Evolutionary conservation across 306 rosid genomes (phyloP).

Genomic region (Astragalus glycyphyllos): DNA sequence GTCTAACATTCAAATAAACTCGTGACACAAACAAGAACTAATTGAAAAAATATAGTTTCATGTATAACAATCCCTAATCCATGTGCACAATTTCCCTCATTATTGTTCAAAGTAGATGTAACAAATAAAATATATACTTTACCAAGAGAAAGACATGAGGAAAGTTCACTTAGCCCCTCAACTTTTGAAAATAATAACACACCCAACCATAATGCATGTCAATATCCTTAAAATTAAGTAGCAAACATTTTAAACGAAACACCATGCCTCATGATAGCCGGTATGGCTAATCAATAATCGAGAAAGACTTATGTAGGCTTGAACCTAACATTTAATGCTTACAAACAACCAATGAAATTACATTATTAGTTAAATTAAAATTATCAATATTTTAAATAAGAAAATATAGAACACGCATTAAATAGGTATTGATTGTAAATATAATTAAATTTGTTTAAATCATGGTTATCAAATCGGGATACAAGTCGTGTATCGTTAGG

Average conservation of each 20-base stretch:
- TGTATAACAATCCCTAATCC: constrained; percentile 27
- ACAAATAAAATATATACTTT: constrained; percentile 4
- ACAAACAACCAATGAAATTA: too few relatives aligned
- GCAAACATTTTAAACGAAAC: constrained; percentile 13
- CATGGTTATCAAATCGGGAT: too few relatives aligned
- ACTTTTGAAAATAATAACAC: constrained; percentile 14
- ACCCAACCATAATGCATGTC: neutral
- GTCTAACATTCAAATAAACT: constrained; percentile 40
- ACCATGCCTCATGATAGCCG: constrained; percentile 28
- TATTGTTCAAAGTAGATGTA: constrained; percentile 30
- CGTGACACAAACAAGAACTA: constrained; percentile 24
- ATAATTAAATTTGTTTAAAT: too few relatives aligned
- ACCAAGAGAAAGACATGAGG: constrained; percentile 11
- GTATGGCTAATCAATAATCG: neutral
- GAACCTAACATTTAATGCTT: too few relatives aligned
- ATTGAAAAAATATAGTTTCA: constrained; percentile 31
- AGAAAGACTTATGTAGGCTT: too few relatives aligned
- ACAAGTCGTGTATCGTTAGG: too few relatives aligned
- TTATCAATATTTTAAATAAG: too few relatives aligned
- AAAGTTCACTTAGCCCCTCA: constrained; percentile 25
- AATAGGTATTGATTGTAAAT: too few relatives aligned
- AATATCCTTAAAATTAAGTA: constrained; percentile 21
- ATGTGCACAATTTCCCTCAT: constrained; percentile 37
- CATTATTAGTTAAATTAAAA: too few relatives aligned
- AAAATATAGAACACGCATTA: too few relatives aligned